Percentiles rank a stretch among this genome's conserved stretches.
phyloP scores from a whole-genome alignment of 2,329 filamentous ascomycete species.

The Xylaria polymorpha region DNA sequence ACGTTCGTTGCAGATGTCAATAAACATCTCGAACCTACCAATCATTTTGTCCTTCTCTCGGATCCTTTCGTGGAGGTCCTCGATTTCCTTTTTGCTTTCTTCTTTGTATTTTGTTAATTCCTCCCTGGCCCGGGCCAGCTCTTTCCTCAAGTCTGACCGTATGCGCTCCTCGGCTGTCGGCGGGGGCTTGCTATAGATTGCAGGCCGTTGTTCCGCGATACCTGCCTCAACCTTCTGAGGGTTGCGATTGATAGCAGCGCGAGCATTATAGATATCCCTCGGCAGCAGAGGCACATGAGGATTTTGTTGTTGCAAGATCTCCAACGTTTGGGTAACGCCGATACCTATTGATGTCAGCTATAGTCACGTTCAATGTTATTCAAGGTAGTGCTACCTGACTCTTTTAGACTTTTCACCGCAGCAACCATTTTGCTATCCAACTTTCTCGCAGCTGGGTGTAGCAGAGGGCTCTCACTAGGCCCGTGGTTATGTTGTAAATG shows the following conservation, averaged over 20 bases:
- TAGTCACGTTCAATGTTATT: slow-evolving; percentile 28
- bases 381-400: slow-evolving; percentile 65
- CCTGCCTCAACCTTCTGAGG: slow-evolving; percentile 70
- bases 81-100: slow-evolving; percentile 68
- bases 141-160: slow-evolving; percentile 68
- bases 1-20: slow-evolving; percentile 75
- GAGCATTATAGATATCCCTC: slow-evolving; percentile 74
- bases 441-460: slow-evolving; percentile 73
- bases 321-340: slow-evolving; percentile 73
- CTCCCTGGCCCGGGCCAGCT: slow-evolving; percentile 68
- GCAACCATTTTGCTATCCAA: slow-evolving; percentile 75
- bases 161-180: slow-evolving; percentile 73
- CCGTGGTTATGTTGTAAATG: slow-evolving; percentile 73
- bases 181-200: slow-evolving; percentile 74
- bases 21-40: slow-evolving; percentile 74
- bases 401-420: slow-evolving; percentile 73
- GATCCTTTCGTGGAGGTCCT: slow-evolving; percentile 68
- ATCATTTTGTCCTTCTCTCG: slow-evolving; percentile 73
- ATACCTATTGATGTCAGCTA: slow-evolving; percentile 61
- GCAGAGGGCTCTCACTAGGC: slow-evolving; percentile 73
- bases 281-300: slow-evolving; percentile 72
- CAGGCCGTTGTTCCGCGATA: slow-evolving; percentile 69
- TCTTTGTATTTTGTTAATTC: slow-evolving; percentile 67
- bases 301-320: slow-evolving; percentile 72
- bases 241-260: slow-evolving; percentile 74